A percentile compares a stretch with the other conserved stretches of the same genome.
Conservation (phyloP, 2,329 filamentous ascomycete genomes). For the Aspergillus alliaceus region DNA sequence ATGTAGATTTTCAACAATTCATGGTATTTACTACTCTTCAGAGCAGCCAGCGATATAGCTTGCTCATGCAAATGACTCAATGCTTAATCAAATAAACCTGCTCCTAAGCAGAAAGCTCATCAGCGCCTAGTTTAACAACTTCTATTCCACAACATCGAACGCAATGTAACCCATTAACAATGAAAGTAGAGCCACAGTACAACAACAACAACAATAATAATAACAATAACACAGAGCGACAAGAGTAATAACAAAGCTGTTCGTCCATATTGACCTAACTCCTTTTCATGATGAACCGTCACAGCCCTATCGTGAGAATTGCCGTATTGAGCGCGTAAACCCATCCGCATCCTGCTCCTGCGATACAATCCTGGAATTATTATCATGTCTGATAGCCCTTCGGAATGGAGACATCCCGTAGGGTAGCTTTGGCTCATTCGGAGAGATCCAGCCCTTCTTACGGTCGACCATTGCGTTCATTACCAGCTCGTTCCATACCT, state of each 20-base stretch:
- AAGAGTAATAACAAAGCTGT: neutral
- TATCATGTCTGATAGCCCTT: neutral
- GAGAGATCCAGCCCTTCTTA: neutral
- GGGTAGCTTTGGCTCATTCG: neutral
- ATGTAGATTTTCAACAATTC: neutral
- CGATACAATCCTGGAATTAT: neutral
- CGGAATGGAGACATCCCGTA: conserved; percentile 4
- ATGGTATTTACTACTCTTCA: neutral
- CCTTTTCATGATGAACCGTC: neutral
- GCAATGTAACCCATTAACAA: neutral
- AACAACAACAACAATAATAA: neutral
- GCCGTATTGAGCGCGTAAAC: neutral
- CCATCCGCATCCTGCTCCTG: neutral
- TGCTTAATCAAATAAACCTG: neutral
- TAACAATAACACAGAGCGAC: too few relatives aligned
- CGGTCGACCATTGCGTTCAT: conserved; percentile 4
- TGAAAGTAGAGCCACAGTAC: neutral
- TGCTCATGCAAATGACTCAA: neutral
- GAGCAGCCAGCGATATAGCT: neutral
- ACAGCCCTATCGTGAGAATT: neutral
- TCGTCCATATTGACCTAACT: neutral
- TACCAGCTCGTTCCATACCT: neutral
- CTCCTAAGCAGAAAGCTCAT: neutral
- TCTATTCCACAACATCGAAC: neutral
- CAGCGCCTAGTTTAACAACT: neutral